These are phyloP conservation scores for Penicillium simplicissimum DNA, from an alignment of 495 filamentous ascomycete species.

Conservation along the genomic window DNA sequence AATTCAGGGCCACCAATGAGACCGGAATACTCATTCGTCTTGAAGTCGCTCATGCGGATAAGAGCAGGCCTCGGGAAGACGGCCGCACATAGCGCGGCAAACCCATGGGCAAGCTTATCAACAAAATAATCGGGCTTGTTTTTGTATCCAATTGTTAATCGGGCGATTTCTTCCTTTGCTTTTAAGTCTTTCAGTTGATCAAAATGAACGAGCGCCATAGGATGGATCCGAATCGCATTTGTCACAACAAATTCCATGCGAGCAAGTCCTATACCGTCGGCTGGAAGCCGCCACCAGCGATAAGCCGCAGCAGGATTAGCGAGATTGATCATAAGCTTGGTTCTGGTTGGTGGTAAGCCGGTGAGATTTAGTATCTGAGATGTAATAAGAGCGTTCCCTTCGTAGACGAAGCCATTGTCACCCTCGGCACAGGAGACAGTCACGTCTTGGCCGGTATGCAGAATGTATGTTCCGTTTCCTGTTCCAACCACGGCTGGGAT, in stretches of 20 bases:
- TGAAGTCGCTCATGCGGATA: slow-evolving; percentile 43
- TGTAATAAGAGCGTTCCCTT: slow-evolving; percentile 29
- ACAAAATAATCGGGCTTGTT: slow-evolving; percentile 40
- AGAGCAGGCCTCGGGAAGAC: slow-evolving; percentile 35
- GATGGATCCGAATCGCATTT: slow-evolving; percentile 22
- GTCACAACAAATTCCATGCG: slow-evolving; percentile 26
- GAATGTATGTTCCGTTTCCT: slow-evolving; percentile 31
- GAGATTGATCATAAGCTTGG: slow-evolving; percentile 33
- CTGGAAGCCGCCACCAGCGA: slow-evolving; percentile 28
- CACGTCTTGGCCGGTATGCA: slow-evolving; percentile 38
- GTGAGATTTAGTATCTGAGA: slow-evolving; percentile 29
- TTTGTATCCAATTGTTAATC: slow-evolving; percentile 30
- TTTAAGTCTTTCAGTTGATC: slow-evolving; percentile 25
- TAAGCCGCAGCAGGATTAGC: slow-evolving; percentile 37
- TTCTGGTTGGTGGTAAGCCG: slow-evolving; percentile 11
- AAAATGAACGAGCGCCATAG: slow-evolving; percentile 39
- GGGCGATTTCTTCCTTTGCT: slow-evolving; percentile 29
- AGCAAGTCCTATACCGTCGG: slow-evolving; percentile 20
- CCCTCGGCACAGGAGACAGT: slow-evolving; percentile 42
- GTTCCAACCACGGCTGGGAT: slow-evolving; percentile 38
- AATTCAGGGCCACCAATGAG: slow-evolving; percentile 40
- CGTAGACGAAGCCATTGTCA: slow-evolving; percentile 38
- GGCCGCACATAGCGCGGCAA: slow-evolving; percentile 37
- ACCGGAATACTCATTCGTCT: slow-evolving; percentile 42
- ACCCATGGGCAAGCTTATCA: slow-evolving; percentile 36